Conservation (phyloP, 306 rosid species). For the Rubus parviflorus region DNA sequence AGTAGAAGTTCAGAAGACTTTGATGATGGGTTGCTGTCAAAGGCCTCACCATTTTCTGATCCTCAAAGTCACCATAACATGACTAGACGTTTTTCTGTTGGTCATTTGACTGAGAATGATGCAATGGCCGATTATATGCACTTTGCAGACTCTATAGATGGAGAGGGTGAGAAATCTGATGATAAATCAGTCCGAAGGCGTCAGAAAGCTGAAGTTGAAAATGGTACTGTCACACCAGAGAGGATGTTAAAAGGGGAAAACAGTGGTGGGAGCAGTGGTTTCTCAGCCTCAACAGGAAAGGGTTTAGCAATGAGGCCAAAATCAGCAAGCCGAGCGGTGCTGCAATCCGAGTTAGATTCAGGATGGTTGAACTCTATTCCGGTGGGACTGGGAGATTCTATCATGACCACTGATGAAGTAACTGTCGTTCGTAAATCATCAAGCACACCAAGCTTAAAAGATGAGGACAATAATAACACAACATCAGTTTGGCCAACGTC, state of each 20-base stretch:
- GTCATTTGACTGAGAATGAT: conserved; percentile 50
- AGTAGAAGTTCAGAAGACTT: conserved; percentile 42
- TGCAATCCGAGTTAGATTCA: conserved; percentile 52
- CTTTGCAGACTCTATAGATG: conserved; percentile 47
- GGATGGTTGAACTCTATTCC: conserved; percentile 65
- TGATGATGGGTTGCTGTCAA: conserved; percentile 46
- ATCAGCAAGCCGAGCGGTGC: conserved; percentile 54
- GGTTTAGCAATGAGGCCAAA: conserved; percentile 64
- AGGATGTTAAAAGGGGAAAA: conserved; percentile 54
- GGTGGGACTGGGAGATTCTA: conserved; percentile 67
- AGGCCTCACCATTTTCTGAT: conserved; percentile 41
- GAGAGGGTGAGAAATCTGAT: conserved; percentile 55
- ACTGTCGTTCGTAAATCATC: conserved; percentile 62
- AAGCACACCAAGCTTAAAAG: conserved; percentile 66
- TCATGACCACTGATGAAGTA: conserved; percentile 45
- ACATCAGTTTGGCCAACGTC: conserved; percentile 56
- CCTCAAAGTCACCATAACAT: conserved; percentile 32
- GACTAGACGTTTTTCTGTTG: conserved; percentile 41
- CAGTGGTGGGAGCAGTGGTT: conserved; percentile 50
- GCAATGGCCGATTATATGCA: conserved; percentile 34
- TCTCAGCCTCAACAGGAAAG: conserved; percentile 58
- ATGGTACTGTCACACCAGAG: conserved; percentile 50
- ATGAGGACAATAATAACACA: conserved; percentile 58
- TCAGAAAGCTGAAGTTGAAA: conserved; percentile 63
- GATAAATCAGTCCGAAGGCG: conserved; percentile 83